These are phyloP conservation scores for Mucor piriformis DNA, from an alignment of 371 early-diverging fungal genomes.

Conservation along the genomic window DNA sequence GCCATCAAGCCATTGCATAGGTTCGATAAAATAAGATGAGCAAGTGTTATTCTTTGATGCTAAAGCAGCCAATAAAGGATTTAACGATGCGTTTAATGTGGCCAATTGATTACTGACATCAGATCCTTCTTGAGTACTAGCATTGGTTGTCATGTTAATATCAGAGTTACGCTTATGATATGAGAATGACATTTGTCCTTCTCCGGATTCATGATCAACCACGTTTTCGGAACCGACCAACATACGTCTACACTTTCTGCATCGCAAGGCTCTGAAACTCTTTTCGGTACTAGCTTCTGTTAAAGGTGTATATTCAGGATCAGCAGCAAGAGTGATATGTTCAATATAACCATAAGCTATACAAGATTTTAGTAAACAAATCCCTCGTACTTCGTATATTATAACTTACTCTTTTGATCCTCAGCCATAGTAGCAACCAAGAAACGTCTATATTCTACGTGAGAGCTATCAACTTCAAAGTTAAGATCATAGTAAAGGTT, in stretches of 20 bases:
- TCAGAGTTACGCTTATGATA: constrained; percentile 68
- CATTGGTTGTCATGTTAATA: constrained; percentile 36
- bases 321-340: constrained; percentile 53
- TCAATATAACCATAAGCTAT: constrained; percentile 47
- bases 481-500: constrained; percentile 49
- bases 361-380: background rate
- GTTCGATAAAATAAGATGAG: constrained; percentile 83
- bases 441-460: constrained; percentile 74
- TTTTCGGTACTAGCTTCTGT: constrained; percentile 17
- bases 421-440: constrained; percentile 60
- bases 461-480: constrained; percentile 59
- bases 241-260: constrained; percentile 63
- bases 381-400: background rate
- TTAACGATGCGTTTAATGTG: constrained; percentile 35
- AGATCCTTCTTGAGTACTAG: constrained; percentile 20
- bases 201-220: constrained; percentile 72
- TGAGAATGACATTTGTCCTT: constrained; percentile 73
- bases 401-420: constrained; percentile 53
- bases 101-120: constrained; percentile 13
- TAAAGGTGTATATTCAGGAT: constrained; percentile 43
- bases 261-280: constrained; percentile 38
- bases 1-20: constrained; percentile 82
- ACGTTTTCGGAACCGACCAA: constrained; percentile 65
- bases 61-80: constrained; percentile 48
- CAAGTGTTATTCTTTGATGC: constrained; percentile 53